Evolutionary conservation across 805 yeast species (phyloP).

Genomic region (Metschnikowia henanensis): DNA sequence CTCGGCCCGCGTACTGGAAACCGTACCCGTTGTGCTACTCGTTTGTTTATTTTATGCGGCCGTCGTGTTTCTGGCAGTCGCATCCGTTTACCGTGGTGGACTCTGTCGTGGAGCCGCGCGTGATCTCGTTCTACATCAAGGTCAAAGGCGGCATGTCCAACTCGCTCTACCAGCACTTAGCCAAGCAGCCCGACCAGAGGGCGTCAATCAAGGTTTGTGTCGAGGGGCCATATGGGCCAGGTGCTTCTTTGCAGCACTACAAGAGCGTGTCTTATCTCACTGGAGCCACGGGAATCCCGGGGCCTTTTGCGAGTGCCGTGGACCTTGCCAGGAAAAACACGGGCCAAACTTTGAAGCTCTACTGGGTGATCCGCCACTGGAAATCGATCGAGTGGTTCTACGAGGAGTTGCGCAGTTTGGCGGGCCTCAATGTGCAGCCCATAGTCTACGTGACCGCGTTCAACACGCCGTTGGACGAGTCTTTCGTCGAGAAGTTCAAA

Average conservation of each 20-base stretch:
- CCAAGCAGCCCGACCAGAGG: conserved; percentile 31
- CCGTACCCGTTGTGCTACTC: conserved; percentile 56
- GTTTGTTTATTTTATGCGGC: conserved; percentile 56
- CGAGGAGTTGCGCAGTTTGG: conserved; percentile 35
- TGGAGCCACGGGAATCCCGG: conserved; percentile 69
- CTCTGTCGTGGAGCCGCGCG: conserved; percentile 37
- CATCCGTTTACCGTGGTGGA: conserved; percentile 70
- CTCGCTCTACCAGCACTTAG: conserved; percentile 31
- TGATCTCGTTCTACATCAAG: conserved; percentile 47
- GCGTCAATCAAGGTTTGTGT: conserved; percentile 43
- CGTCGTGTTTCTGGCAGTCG: conserved; percentile 61
- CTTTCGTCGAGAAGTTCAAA: conserved; percentile 14
- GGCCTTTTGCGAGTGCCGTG: conserved; percentile 46
- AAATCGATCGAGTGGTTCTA: conserved; percentile 41
- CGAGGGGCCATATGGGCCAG: conserved; percentile 63
- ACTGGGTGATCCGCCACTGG: conserved; percentile 43
- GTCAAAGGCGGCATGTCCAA: conserved; percentile 60
- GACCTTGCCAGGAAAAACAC: conserved; percentile 21
- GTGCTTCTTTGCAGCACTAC: conserved; percentile 47
- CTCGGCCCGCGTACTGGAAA: conserved; percentile 50
- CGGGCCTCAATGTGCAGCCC: conserved; percentile 33
- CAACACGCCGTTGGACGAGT: conserved; percentile 19
- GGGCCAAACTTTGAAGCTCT: conserved; percentile 24
- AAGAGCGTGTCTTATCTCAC: conserved; percentile 52
- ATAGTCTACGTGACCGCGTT: conserved; percentile 32